Evolutionary conservation across 2,329 filamentous ascomycete genomes (phyloP).

Genomic region (Neonectria coccinea): DNA sequence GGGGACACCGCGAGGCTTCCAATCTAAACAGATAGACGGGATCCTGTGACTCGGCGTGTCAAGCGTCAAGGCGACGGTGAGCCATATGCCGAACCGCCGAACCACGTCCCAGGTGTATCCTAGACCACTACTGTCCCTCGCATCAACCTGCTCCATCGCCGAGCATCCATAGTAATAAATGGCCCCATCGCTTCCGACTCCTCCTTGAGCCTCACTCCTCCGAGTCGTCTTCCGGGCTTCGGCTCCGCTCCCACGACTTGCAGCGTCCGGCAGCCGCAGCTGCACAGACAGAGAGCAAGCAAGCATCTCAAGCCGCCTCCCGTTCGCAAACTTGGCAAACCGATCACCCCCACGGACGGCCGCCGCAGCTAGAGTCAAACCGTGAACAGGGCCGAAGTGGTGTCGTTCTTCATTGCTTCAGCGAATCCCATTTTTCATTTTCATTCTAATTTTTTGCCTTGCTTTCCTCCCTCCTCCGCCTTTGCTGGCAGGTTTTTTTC

Average conservation of each 20-base stretch:
- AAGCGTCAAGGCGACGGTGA: too few relatives aligned
- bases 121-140: neutral
- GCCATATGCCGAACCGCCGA: too few relatives aligned
- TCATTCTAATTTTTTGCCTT: neutral
- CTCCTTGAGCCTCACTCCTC: neutral
- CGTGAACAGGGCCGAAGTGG: neutral
- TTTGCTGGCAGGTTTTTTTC: neutral
- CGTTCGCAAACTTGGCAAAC: neutral
- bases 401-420: neutral
- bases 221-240: neutral
- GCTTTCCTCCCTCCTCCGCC: neutral
- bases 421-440: neutral
- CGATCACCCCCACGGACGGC: neutral
- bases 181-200: neutral
- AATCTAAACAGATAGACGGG: neutral
- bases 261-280: neutral
- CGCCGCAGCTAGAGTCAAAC: neutral
- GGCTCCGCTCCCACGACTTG: neutral
- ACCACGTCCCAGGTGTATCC: neutral
- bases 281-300: neutral
- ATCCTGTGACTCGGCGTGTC: too few relatives aligned
- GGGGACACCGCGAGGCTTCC: neutral
- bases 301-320: neutral
- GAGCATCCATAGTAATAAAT: neutral
- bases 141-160: neutral